Percentiles rank a stretch among this genome's conserved stretches.
Evolutionary conservation across 169 alveolate genomes (phyloP).

Genomic region (Plasmodium malariae): DNA sequence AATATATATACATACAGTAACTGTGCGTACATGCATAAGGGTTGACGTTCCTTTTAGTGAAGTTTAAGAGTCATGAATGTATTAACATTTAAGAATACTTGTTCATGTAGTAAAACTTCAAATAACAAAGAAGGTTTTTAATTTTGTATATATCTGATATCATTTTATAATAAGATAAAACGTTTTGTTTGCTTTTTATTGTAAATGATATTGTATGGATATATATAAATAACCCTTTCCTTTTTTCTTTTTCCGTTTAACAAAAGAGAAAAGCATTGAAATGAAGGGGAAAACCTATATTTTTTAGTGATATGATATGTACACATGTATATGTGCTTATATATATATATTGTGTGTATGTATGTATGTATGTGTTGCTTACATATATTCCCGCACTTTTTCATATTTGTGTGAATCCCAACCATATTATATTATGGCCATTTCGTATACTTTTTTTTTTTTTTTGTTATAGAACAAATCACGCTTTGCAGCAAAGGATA

Average conservation of each 20-base stretch:
- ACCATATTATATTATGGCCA: not conserved
- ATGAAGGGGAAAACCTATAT: not conserved
- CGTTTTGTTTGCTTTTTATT: conserved; percentile 57
- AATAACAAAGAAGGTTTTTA: conserved; percentile 35
- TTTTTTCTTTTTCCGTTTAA: conserved; percentile 36
- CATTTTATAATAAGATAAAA: conserved; percentile 19
- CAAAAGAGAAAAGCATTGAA: not conserved
- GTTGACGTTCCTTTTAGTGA: not conserved
- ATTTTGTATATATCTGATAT: conserved; percentile 8
- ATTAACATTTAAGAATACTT: conserved; percentile 9
- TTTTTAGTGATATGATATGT: not conserved
- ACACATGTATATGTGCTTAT: not conserved
- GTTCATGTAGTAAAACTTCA: conserved; percentile 63
- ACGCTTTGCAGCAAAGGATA: conserved; percentile 41
- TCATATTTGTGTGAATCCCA: not conserved
- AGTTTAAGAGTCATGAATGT: conserved; percentile 65
- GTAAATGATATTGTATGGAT: conserved; percentile 3
- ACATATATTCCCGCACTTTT: not conserved
- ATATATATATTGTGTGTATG: not conserved
- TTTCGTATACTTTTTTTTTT: not conserved
- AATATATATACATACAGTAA: not conserved
- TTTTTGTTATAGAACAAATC: conserved; percentile 33
- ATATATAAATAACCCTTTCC: conserved; percentile 6
- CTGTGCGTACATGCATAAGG: not conserved
- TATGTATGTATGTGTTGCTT: not conserved